phyloP scores from a whole-genome alignment of 805 yeast species.

The Kazachstania kunashirensis region DNA sequence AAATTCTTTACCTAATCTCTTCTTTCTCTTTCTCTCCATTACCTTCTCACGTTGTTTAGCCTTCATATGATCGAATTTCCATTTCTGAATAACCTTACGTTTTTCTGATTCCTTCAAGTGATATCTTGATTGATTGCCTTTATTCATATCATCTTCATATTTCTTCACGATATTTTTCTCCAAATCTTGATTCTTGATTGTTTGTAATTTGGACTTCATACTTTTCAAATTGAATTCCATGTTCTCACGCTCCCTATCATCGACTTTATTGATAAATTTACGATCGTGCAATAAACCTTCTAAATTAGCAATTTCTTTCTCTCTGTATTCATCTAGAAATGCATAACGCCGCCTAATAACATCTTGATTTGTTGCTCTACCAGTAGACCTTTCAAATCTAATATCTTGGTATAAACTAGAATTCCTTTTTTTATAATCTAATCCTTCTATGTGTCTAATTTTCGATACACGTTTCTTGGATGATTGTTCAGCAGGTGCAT shows the following conservation, averaged over 20 bases:
- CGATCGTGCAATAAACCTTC: conserved; percentile 44
- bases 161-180: conserved; percentile 56
- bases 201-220: conserved; percentile 55
- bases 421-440: conserved; percentile 34
- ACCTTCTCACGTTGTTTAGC: conserved; percentile 66
- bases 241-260: conserved; percentile 40
- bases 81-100: conserved; percentile 64
- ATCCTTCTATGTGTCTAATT: conserved; percentile 67
- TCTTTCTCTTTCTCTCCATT: conserved; percentile 81
- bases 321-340: conserved; percentile 79
- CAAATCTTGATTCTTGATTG: conserved; percentile 63
- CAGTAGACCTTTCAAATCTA: conserved; percentile 83
- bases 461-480: conserved; percentile 61
- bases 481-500: conserved; percentile 79
- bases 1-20: conserved; percentile 74
- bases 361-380: conserved; percentile 66
- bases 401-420: conserved; percentile 60
- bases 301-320: conserved; percentile 58
- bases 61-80: conserved; percentile 68
- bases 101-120: conserved; percentile 62
- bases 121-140: conserved; percentile 42
- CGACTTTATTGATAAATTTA: conserved; percentile 34
- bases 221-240: conserved; percentile 52
- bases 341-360: conserved; percentile 67
- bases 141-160: conserved; percentile 45